Percentiles rank a stretch among this genome's conserved stretches.
phyloP scores from a whole-genome alignment of 139 green algal species.

The Haematococcus lacustris region DNA sequence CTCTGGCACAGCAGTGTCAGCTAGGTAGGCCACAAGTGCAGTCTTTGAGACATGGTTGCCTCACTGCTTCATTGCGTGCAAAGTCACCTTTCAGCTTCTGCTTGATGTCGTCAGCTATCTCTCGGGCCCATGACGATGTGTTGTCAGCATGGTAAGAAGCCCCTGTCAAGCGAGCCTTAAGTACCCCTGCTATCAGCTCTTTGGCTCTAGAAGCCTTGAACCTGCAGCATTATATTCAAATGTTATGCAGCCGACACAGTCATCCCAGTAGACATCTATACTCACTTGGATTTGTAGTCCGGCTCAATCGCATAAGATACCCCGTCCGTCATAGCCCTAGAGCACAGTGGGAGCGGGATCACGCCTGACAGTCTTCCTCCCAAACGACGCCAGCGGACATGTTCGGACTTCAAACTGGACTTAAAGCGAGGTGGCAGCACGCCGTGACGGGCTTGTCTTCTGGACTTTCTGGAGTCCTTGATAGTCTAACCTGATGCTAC shows the following conservation, averaged over 20 bases:
- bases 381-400: no score
- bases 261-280: background rate
- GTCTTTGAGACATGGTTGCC: no score
- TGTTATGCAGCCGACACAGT: background rate
- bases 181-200: conserved; percentile 52
- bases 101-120: conserved; percentile 81
- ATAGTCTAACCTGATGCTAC: no score
- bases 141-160: conserved; percentile 68
- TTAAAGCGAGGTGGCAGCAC: no score
- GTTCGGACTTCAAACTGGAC: no score
- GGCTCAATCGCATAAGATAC: conserved; percentile 20
- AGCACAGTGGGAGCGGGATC: no score
- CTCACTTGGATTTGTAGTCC: conserved; percentile 22
- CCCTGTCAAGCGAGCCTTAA: conserved; percentile 48
- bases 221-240: conserved; percentile 21
- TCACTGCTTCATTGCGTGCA: no score
- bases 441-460: no score
- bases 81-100: conserved; percentile 59
- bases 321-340: conserved; percentile 10
- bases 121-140: conserved; percentile 51
- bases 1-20: no score
- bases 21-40: no score
- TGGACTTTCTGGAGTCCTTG: no score
- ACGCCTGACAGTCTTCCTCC: no score
- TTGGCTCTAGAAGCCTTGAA: conserved; percentile 50